Conservation (phyloP, 2,329 filamentous ascomycete species). For the Diaporthe sp. region DNA sequence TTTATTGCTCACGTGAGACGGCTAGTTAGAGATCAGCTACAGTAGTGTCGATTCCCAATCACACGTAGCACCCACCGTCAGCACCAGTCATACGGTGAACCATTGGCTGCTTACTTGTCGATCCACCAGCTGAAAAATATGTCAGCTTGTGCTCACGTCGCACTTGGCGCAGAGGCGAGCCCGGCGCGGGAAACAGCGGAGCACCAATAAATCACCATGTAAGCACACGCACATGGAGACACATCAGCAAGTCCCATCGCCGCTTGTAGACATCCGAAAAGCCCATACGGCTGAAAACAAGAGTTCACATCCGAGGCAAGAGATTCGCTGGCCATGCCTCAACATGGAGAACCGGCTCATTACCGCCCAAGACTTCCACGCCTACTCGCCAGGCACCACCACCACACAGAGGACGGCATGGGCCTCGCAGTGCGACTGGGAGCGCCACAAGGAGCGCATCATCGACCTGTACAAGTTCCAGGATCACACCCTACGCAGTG, state of each 20-base stretch:
- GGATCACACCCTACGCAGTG: slow-evolving; percentile 41
- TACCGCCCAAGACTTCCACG: slow-evolving; percentile 4
- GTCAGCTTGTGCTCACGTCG: slow-evolving; percentile 21
- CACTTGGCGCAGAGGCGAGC: slow-evolving; percentile 19
- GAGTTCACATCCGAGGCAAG: not conserved
- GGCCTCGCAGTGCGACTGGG: slow-evolving; percentile 42
- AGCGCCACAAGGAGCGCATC: slow-evolving; percentile 41
- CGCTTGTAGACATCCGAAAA: not conserved
- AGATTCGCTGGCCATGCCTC: slow-evolving; percentile 18
- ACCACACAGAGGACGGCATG: slow-evolving; percentile 14
- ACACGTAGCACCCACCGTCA: slow-evolving; percentile 14
- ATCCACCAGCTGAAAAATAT: slow-evolving; percentile 22
- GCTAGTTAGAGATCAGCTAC: slow-evolving; percentile 4
- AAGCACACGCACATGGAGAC: slow-evolving; percentile 6
- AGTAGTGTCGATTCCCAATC: slow-evolving; percentile 10
- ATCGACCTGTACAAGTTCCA: slow-evolving; percentile 45
- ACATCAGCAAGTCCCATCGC: slow-evolving; percentile 16
- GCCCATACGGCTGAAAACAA: not conserved
- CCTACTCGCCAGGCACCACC: not conserved
- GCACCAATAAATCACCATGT: slow-evolving; percentile 17
- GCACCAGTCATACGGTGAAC: not conserved
- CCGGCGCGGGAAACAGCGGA: slow-evolving; percentile 1
- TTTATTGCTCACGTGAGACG: not conserved
- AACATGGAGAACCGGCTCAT: slow-evolving; percentile 12
- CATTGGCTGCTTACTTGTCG: slow-evolving; percentile 5